Conservation (phyloP, 306 rosid species). For the Oxytropis ochrocephala region DNA sequence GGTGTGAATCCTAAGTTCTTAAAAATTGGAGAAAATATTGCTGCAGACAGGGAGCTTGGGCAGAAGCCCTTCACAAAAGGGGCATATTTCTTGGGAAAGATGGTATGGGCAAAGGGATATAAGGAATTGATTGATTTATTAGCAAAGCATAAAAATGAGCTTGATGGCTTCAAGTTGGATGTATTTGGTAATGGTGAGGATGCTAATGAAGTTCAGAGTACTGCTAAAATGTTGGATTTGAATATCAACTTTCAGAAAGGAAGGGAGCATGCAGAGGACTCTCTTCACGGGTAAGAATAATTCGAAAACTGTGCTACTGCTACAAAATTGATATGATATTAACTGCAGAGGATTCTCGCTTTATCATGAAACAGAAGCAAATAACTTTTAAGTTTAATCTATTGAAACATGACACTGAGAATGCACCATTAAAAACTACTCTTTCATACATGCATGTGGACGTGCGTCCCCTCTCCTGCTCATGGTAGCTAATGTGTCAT, state of each 20-base stretch:
- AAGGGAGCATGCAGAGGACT: conserved; percentile 89
- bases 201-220: conserved; percentile 73
- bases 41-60: conserved; percentile 68
- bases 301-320: background rate
- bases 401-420: conserved; percentile 6
- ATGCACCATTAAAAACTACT: background rate
- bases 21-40: conserved; percentile 74
- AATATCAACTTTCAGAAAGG: conserved; percentile 85
- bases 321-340: background rate
- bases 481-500: background rate
- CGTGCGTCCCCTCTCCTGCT: background rate
- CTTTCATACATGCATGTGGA: background rate
- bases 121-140: conserved; percentile 72
- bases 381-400: background rate
- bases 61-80: conserved; percentile 77
- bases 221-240: conserved; percentile 68
- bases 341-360: background rate
- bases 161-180: conserved; percentile 78
- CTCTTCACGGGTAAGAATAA: conserved; percentile 76
- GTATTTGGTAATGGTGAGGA: conserved; percentile 96
- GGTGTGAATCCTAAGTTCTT: conserved; percentile 94
- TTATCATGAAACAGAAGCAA: background rate
- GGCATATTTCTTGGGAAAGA: conserved; percentile 94
- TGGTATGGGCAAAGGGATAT: conserved; percentile 99
- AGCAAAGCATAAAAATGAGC: conserved; percentile 62